A percentile compares a stretch with the other conserved stretches of the same genome.
phyloP scores from a whole-genome alignment of 2,329 filamentous ascomycete species.

The Sclerotinia spermophila region DNA sequence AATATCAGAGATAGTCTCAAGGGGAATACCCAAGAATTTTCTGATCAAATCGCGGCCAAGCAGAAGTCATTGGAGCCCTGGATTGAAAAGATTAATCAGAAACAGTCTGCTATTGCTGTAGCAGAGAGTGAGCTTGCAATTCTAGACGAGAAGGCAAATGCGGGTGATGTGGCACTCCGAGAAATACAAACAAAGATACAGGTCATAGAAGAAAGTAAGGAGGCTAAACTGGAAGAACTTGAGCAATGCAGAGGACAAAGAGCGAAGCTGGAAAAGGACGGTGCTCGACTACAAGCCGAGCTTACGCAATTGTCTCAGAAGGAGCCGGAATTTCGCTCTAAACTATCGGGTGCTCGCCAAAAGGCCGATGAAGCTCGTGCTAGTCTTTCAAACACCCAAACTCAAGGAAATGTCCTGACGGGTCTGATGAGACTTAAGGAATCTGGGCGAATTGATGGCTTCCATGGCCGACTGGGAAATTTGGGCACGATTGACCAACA shows the following conservation, averaged over 20 bases:
- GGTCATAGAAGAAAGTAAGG: constrained; percentile 66
- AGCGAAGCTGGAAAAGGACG: constrained; percentile 68
- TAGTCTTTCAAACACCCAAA: constrained; percentile 84
- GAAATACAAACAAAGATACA: constrained; percentile 79
- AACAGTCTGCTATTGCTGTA: constrained; percentile 88
- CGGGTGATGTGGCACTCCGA: constrained; percentile 77
- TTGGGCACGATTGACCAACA: constrained; percentile 88
- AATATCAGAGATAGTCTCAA: constrained; percentile 84
- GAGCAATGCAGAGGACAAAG: constrained; percentile 73
- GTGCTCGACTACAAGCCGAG: constrained; percentile 66
- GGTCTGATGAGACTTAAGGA: constrained; percentile 93
- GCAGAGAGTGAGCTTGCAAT: constrained; percentile 94
- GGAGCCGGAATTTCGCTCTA: constrained; percentile 77
- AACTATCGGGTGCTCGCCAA: constrained; percentile 84
- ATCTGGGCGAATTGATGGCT: constrained; percentile 93
- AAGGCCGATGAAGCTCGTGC: constrained; percentile 95
- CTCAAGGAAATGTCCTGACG: constrained; percentile 85
- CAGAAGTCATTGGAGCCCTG: constrained; percentile 95
- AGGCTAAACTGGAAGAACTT: constrained; percentile 69
- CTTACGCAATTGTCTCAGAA: constrained; percentile 68
- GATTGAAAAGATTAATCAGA: constrained; percentile 96
- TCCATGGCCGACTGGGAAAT: constrained; percentile 92
- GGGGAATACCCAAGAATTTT: constrained; percentile 92
- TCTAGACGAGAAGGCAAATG: constrained; percentile 81
- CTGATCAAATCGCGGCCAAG: constrained; percentile 85